Percentiles rank a stretch among this genome's conserved stretches.
phyloP scores from a whole-genome alignment of 176 grass and related monocot species.

The Sorghum bicolor region Sorghum_bicolor_NCBIv3 NC_012870.2:74048501-74049000 shows the following conservation, averaged over 20 bases:
- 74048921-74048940: background rate
- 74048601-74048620: background rate
- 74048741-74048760: background rate
- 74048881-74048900: background rate
- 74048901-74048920: background rate
- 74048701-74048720: background rate
- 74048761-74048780: slow-evolving; percentile 16
- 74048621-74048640: background rate
- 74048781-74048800: slow-evolving; percentile 48
- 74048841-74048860: background rate
- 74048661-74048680: background rate
- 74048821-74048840: background rate
- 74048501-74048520: background rate
- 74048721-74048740: background rate
- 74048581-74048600: background rate
- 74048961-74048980: background rate
- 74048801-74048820: slow-evolving; percentile 60
- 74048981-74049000: background rate
- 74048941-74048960: background rate
- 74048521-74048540: background rate
- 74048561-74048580: background rate
- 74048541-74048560: slow-evolving; percentile 11
- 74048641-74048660: background rate
- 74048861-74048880: background rate
- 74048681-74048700: background rate